These are phyloP conservation scores for Solanum raphanifolium DNA, from an alignment of 257 asterid species.

Conservation along the genomic window DNA sequence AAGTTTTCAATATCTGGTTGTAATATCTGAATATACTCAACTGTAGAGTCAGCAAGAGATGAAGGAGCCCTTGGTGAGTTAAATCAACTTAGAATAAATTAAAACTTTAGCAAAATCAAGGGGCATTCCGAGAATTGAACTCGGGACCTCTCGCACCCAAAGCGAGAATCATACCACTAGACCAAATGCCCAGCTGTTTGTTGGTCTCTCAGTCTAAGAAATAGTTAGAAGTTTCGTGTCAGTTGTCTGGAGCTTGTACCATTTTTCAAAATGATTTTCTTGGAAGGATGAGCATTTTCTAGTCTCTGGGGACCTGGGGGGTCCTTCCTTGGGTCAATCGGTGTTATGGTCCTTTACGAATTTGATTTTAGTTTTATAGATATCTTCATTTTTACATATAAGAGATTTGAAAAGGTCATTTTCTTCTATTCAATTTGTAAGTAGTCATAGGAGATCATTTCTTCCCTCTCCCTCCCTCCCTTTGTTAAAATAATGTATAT, in stretches of 20 bases:
- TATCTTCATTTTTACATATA: background rate
- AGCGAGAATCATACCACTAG: slow-evolving; percentile 89
- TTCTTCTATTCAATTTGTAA: background rate
- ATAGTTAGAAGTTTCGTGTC: background rate
- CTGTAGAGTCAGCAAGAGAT: background rate
- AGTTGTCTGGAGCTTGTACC: background rate
- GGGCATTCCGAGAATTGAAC: slow-evolving; percentile 87
- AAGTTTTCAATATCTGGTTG: background rate
- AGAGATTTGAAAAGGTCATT: background rate
- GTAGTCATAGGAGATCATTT: background rate
- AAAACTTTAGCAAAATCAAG: background rate
- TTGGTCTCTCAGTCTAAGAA: background rate
- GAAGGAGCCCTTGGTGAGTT: background rate
- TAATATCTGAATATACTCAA: background rate
- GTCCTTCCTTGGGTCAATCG: background rate
- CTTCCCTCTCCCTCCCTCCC: background rate
- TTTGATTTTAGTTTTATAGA: background rate
- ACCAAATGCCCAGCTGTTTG: slow-evolving; percentile 24
- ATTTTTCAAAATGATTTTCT: background rate
- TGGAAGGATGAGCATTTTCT: background rate
- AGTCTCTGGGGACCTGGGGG: background rate
- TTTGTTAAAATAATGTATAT: background rate
- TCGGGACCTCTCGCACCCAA: slow-evolving; percentile 62
- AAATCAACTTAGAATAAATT: background rate
- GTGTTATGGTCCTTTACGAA: background rate